Percentiles rank a stretch among this genome's conserved stretches.
Evolutionary conservation across 1,284 basidiomycete genomes (phyloP).

Genomic region (Entoloma clypeatum): DNA sequence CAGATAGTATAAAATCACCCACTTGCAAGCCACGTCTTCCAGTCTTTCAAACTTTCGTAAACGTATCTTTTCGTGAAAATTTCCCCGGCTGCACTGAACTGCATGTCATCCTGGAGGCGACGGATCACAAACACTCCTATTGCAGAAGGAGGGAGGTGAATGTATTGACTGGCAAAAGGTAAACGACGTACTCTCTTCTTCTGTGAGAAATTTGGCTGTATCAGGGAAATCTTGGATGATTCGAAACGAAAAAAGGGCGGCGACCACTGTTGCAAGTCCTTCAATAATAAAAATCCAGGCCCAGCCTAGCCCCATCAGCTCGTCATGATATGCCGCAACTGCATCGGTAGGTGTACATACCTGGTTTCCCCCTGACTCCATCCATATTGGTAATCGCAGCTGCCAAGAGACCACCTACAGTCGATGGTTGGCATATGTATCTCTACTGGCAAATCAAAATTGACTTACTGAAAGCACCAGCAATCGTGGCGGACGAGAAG

Average conservation of each 20-base stretch:
- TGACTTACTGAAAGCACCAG: constrained; percentile 62
- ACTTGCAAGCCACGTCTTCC: constrained; percentile 75
- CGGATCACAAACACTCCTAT: constrained; percentile 61
- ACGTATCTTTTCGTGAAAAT: constrained; percentile 55
- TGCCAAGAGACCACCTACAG: constrained; percentile 53
- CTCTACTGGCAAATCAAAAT: constrained; percentile 3
- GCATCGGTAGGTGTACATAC: constrained; percentile 17
- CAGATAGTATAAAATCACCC: constrained; percentile 25
- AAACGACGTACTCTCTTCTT: constrained; percentile 52
- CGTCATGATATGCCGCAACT: constrained; percentile 12
- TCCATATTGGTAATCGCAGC: constrained; percentile 69
- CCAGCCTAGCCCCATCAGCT: constrained; percentile 31
- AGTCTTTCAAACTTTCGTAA: constrained; percentile 57
- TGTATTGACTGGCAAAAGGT: constrained; percentile 1
- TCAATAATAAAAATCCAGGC: constrained; percentile 78
- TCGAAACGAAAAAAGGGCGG: constrained; percentile 55
- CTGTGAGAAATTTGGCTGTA: constrained; percentile 68
- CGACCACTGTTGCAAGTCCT: constrained; percentile 60
- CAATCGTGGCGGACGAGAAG: constrained; percentile 66
- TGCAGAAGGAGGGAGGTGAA: constrained; percentile 23
- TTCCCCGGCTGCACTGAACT: constrained; percentile 72
- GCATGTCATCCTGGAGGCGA: constrained; percentile 63
- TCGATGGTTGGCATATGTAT: constrained; percentile 2
- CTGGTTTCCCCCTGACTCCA: constrained; percentile 58
- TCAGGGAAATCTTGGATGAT: constrained; percentile 79